phyloP scores from a whole-genome alignment of 1,139 yeast species.

The Yamadazyma epiphylla region DNA sequence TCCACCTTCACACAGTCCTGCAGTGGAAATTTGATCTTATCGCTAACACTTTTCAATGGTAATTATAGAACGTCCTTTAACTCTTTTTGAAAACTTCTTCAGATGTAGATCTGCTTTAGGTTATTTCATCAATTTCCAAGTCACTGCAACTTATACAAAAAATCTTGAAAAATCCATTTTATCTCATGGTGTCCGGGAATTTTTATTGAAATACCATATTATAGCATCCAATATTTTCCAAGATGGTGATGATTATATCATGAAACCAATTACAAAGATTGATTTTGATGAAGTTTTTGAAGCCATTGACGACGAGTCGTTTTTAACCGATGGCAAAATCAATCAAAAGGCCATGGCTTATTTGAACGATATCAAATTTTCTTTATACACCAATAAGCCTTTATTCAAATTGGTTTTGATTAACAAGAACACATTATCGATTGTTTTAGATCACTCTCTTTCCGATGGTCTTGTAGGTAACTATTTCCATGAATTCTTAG shows the following conservation, averaged over 20 bases:
- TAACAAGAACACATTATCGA: slow-evolving; percentile 22
- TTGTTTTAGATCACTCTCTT: slow-evolving; percentile 37
- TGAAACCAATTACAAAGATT: slow-evolving; percentile 21
- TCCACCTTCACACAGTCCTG: too few relatives aligned
- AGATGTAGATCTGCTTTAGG: slow-evolving; percentile 28
- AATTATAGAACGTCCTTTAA: slow-evolving; percentile 19
- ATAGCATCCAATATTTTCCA: slow-evolving; percentile 28
- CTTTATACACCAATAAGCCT: slow-evolving; percentile 23
- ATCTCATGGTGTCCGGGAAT: slow-evolving; percentile 27
- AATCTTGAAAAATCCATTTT: slow-evolving; percentile 17
- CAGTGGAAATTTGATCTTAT: not conserved
- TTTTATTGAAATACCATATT: slow-evolving; percentile 33
- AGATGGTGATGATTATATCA: slow-evolving; percentile 12
- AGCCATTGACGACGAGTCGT: slow-evolving; percentile 6
- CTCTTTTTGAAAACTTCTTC: slow-evolving; percentile 33
- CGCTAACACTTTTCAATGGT: too few relatives aligned
- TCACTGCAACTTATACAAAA: slow-evolving; percentile 30
- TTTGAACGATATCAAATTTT: slow-evolving; percentile 20
- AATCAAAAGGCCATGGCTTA: slow-evolving; percentile 27
- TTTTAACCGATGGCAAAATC: slow-evolving; percentile 16
- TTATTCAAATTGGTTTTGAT: slow-evolving; percentile 28
- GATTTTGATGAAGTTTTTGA: slow-evolving; percentile 23
- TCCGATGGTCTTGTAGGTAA: slow-evolving; percentile 42
- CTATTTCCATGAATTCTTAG: slow-evolving; percentile 34
- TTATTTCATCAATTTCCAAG: slow-evolving; percentile 31